Evolutionary conservation across 2,329 filamentous ascomycete species (phyloP).

Genomic region (Nemania diffusa): DNA sequence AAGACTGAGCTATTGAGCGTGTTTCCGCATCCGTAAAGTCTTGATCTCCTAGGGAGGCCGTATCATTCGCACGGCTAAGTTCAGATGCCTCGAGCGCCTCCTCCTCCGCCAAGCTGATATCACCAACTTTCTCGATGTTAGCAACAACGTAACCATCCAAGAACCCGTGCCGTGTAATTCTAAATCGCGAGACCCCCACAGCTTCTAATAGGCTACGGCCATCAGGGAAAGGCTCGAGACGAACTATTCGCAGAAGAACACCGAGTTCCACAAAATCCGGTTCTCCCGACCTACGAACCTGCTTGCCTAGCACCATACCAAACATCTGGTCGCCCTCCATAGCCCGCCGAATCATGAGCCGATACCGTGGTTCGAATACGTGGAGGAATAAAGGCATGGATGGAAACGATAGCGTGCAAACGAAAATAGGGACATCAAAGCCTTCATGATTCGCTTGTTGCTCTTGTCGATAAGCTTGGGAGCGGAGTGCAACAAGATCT

Average conservation of each 20-base stretch:
- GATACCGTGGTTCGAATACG: constrained; percentile 92
- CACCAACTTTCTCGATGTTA: constrained; percentile 80
- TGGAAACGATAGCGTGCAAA: constrained; percentile 85
- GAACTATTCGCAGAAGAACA: constrained; percentile 79
- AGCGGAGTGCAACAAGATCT: constrained; percentile 69
- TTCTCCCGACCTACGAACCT: constrained; percentile 51
- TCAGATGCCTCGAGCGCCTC: constrained; percentile 79
- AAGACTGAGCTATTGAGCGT: constrained; percentile 35
- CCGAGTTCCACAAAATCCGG: constrained; percentile 75
- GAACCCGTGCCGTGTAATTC: constrained; percentile 70
- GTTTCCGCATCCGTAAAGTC: constrained; percentile 14
- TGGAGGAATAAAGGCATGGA: constrained; percentile 86
- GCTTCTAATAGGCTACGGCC: constrained; percentile 86
- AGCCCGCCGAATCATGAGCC: constrained; percentile 85
- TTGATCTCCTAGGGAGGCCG: constrained; percentile 39
- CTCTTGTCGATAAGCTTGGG: constrained; percentile 65
- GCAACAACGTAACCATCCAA: constrained; percentile 83
- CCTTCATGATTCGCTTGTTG: constrained; percentile 66
- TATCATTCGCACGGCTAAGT: constrained; percentile 52
- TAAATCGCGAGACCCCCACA: constrained; percentile 79
- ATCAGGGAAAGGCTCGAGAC: constrained; percentile 78
- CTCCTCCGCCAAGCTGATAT: constrained; percentile 84
- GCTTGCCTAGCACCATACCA: constrained; percentile 83
- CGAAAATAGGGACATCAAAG: constrained; percentile 76
- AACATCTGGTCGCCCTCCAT: constrained; percentile 80